Evolutionary conservation across 371 early-diverging fungal genomes (phyloP).

Genomic region (Mortierella sp.): DNA sequence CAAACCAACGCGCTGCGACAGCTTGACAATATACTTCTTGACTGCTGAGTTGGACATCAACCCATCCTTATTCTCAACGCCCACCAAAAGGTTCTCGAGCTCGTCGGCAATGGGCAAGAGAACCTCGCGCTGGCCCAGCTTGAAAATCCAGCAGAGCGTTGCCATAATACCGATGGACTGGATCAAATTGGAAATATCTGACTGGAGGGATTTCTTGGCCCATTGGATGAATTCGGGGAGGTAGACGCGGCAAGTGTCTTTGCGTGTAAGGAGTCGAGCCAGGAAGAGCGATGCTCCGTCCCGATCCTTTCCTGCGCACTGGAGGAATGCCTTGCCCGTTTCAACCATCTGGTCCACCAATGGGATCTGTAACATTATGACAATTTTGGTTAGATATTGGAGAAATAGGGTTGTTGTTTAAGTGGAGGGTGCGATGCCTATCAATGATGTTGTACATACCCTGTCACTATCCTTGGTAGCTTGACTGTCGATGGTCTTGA

Average conservation of each 20-base stretch:
- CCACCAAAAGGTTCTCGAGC: slow-evolving; percentile 66
- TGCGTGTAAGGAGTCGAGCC: slow-evolving; percentile 81
- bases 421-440: background rate
- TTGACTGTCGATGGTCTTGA: slow-evolving; percentile 85
- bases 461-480: slow-evolving; percentile 35
- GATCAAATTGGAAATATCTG: slow-evolving; percentile 23
- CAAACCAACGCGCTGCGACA: slow-evolving; percentile 87
- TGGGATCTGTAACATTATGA: slow-evolving; percentile 56
- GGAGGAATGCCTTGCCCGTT: slow-evolving; percentile 67
- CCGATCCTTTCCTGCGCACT: slow-evolving; percentile 84
- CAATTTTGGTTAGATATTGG: background rate
- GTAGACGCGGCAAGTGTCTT: slow-evolving; percentile 44
- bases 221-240: slow-evolving; percentile 58
- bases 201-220: slow-evolving; percentile 28
- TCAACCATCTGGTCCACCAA: slow-evolving; percentile 69
- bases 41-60: slow-evolving; percentile 80
- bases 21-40: slow-evolving; percentile 85
- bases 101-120: slow-evolving; percentile 72
- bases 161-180: slow-evolving; percentile 72
- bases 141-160: slow-evolving; percentile 79
- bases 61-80: slow-evolving; percentile 66
- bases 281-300: slow-evolving; percentile 89
- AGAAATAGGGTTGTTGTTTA: background rate
- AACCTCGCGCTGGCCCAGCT: slow-evolving; percentile 75
- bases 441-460: slow-evolving; percentile 24